phyloP scores from a whole-genome alignment of 1,284 basidiomycete genomes.

The Irpex sp. region DNA sequence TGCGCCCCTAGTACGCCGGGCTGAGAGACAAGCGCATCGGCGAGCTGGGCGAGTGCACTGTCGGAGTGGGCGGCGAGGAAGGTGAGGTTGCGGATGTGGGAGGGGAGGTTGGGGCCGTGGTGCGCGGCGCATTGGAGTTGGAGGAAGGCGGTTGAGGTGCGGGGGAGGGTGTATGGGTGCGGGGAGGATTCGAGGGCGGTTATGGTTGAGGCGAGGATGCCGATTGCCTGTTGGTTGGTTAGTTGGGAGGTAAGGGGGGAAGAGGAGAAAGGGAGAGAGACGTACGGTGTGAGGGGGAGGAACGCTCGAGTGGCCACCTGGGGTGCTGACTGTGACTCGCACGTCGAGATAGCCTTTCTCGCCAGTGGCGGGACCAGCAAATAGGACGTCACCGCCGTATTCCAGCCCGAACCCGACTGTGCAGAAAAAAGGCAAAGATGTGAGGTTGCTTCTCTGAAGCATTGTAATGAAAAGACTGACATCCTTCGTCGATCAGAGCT shows the following conservation, averaged over 20 bases:
- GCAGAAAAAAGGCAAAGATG: slow-evolving; percentile 3
- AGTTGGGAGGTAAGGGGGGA: not conserved
- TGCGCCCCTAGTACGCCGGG: not conserved
- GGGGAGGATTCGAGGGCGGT: slow-evolving; percentile 46
- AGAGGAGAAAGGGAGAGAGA: not conserved
- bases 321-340: slow-evolving; percentile 40
- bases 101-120: slow-evolving; percentile 19
- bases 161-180: slow-evolving; percentile 30
- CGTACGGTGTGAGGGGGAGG: slow-evolving; percentile 56
- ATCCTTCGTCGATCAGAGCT: slow-evolving; percentile 51
- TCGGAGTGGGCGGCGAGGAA: slow-evolving; percentile 19
- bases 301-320: slow-evolving; percentile 67
- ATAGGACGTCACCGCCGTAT: slow-evolving; percentile 31
- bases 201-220: slow-evolving; percentile 49
- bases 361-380: slow-evolving; percentile 47
- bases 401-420: slow-evolving; percentile 29
- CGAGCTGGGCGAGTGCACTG: slow-evolving; percentile 34
- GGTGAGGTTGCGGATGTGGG: slow-evolving; percentile 12
- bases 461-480: slow-evolving; percentile 22
- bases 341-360: slow-evolving; percentile 69
- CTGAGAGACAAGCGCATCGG: slow-evolving; percentile 27
- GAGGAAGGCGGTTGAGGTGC: slow-evolving; percentile 19
- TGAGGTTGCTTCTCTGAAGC: not conserved
- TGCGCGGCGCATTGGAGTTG: slow-evolving; percentile 22
- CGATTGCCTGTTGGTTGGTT: slow-evolving; percentile 39